Base-by-base conservation (phyloP, 495 filamentous ascomycete species). In the Parmelia sp. region DNA sequence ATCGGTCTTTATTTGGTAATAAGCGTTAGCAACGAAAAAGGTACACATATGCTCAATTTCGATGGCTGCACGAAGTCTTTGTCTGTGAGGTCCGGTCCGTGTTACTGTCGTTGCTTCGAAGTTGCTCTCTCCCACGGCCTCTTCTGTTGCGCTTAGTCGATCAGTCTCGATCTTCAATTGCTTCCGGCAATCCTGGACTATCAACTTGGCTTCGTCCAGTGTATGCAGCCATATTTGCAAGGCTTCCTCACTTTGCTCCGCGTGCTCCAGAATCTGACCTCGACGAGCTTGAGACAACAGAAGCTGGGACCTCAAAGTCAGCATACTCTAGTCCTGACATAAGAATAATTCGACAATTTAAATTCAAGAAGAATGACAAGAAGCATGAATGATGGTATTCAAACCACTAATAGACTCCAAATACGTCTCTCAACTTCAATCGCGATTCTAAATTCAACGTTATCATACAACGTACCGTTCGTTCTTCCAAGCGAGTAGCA, bases 11-110 rank as follows among this genome's bases (percentile, higher is more conserved):
- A 94, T 86, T 71, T 96, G 89, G 70, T 82, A 96, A 64, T 88
- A 89, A 1, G 83, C 87, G 66, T 91, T 96, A 35, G 85, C 91
- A 23, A 86, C 84, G 72, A 95, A 96, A 73, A 96, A 97, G 0
- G 83, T 78, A 47, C 88, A 90, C 64, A 86, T 84, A 69, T 97
- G 93, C 66, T 92, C 83, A 45, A 96, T 71, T 72, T 95, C 90
- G 5, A 97, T 79, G 25, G 90, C 84, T 44, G 75, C 74, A 23
- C 90, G 83, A 3, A 97, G 79, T 49, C 83, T 82, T 49, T 86
- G 85, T 37, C 85, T 83, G 53, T 83, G 81, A n/a, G 83, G 78
- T 33, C 82, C 79, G 31, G 89, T 69, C 51, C 71, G 79, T 66
- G 73, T 77, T 62, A 76, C 77, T 29, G 79, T 79, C n/a, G 75